Conservation (phyloP, 441 rosid species). For the Rhodomyrtus psidioides region DNA sequence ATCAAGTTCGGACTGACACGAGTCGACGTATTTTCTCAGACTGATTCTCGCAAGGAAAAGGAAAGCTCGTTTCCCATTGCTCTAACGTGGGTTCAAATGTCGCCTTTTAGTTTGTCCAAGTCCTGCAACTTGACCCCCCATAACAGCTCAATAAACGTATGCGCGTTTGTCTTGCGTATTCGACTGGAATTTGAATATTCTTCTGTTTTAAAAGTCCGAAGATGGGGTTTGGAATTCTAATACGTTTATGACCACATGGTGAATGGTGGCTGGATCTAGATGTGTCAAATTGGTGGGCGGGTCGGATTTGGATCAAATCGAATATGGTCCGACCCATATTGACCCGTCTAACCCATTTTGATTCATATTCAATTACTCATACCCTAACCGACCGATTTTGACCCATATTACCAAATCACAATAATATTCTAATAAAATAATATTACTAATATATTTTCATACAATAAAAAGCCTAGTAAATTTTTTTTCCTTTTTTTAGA, state of each 20-base stretch:
- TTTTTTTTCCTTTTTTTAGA: too few relatives aligned
- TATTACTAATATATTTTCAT: too few relatives aligned
- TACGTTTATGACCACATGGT: background rate
- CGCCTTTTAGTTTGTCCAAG: background rate
- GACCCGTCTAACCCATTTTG: too few relatives aligned
- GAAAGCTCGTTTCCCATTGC: background rate
- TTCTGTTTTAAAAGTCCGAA: background rate
- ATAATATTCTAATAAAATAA: too few relatives aligned
- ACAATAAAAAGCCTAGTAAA: too few relatives aligned
- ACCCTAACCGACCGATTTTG: too few relatives aligned
- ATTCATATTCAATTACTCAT: too few relatives aligned
- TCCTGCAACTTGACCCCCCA: background rate
- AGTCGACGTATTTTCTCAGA: background rate
- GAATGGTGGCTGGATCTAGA: background rate
- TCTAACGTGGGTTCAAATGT: background rate
- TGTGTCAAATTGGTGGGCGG: too few relatives aligned
- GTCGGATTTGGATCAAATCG: too few relatives aligned
- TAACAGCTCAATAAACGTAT: background rate
- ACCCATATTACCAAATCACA: too few relatives aligned
- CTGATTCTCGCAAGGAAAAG: background rate
- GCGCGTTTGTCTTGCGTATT: too few relatives aligned
- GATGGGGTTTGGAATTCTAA: background rate
- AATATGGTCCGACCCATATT: too few relatives aligned
- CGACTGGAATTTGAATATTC: background rate
- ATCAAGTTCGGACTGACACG: background rate